Percentiles rank a stretch among this genome's conserved stretches.
Conservation (phyloP, 305 asterid genomes). For the Fraxinus angustifolia region DNA sequence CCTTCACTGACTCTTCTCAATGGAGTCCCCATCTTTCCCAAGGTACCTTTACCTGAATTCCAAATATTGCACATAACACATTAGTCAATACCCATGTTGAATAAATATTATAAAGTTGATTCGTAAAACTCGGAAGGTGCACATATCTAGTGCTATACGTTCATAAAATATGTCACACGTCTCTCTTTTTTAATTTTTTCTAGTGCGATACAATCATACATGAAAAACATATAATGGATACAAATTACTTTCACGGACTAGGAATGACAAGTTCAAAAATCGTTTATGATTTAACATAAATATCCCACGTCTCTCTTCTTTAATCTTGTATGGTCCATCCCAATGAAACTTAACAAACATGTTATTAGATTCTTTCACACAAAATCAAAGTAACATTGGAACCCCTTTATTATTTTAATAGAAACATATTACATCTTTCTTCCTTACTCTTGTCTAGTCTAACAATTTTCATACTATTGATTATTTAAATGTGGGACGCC, state of each 20-base stretch:
- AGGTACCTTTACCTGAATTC: slow-evolving; percentile 38
- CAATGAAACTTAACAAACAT: background rate
- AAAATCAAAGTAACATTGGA: background rate
- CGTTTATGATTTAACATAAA: background rate
- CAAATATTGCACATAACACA: background rate
- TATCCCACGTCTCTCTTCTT: background rate
- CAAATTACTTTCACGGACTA: background rate
- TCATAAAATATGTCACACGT: too few relatives aligned
- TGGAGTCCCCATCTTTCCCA: slow-evolving; percentile 55
- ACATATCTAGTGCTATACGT: too few relatives aligned
- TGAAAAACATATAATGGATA: background rate
- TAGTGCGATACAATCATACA: background rate
- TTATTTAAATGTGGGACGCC: background rate
- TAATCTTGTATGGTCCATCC: background rate
- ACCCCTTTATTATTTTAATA: background rate
- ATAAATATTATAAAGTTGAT: background rate
- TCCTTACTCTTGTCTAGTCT: background rate
- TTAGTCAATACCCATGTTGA: background rate
- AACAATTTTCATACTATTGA: background rate
- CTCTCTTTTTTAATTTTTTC: too few relatives aligned
- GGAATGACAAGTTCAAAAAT: background rate
- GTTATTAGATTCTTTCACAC: background rate
- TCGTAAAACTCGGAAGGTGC: background rate
- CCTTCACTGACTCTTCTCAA: slow-evolving; percentile 67
- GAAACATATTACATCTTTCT: background rate